Conservation (phyloP, 2,329 filamentous ascomycete genomes). For the Endoconidiophora polonica region DNA sequence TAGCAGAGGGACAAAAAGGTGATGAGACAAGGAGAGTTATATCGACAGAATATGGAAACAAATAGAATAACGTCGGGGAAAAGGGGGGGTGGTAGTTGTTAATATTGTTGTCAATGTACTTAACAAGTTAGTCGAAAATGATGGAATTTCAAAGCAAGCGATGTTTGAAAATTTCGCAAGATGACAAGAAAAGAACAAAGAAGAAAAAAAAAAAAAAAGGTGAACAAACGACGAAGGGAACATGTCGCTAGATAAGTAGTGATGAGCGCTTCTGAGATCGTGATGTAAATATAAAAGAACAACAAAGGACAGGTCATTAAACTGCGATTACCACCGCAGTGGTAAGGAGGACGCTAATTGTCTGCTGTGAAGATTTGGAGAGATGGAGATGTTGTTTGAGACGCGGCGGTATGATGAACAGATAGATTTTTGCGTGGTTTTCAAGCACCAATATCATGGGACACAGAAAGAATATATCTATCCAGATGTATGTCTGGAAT, state of each 20-base stretch:
- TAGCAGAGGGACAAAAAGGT: not conserved
- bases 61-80: slow-evolving; percentile 13
- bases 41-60: not conserved
- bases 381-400: too few species aligned
- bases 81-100: slow-evolving; percentile 14
- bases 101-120: too few species aligned
- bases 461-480: not conserved
- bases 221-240: not conserved
- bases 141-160: not conserved
- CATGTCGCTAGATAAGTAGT: not conserved
- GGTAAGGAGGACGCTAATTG: too few species aligned
- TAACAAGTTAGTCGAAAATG: too few species aligned
- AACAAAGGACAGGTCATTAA: slow-evolving; percentile 2
- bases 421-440: not conserved
- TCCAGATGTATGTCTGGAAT: too few species aligned
- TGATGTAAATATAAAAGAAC: not conserved
- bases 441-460: not conserved
- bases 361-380: too few species aligned
- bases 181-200: not conserved
- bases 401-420: not conserved
- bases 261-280: too few species aligned
- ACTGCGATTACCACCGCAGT: not conserved
- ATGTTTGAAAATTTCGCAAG: too few species aligned
- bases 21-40: not conserved
- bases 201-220: not conserved